phyloP scores from a whole-genome alignment of 1,284 basidiomycete species.

The Rugosomyces carneus region DNA sequence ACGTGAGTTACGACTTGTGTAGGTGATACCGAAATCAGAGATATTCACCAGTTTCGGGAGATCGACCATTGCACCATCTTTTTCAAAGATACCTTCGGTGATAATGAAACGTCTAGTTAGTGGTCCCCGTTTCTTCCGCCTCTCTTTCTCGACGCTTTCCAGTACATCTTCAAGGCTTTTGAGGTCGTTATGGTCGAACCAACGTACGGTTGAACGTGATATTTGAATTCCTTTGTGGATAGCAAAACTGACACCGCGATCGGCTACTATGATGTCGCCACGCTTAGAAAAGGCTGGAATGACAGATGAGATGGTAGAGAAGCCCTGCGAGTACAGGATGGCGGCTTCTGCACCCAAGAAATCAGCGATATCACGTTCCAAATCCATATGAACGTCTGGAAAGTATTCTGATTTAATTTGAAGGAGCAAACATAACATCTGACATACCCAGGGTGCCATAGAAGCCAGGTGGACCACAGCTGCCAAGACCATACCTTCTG shows the following conservation, averaged over 20 bases:
- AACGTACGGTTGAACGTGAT: constrained; percentile 86
- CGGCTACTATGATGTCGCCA: constrained; percentile 97
- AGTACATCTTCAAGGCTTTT: constrained; percentile 87
- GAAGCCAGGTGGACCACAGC: constrained; percentile 96
- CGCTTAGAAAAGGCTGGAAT: constrained; percentile 98
- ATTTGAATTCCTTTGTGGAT: constrained; percentile 98
- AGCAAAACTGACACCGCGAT: constrained; percentile 89
- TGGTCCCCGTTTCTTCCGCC: constrained; percentile 75
- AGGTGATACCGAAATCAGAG: not conserved
- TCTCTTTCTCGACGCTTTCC: constrained; percentile 79
- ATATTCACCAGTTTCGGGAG: constrained; percentile 81
- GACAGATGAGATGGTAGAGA: constrained; percentile 88
- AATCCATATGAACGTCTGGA: constrained; percentile 86
- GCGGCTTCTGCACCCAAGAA: constrained; percentile 86
- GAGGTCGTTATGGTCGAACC: constrained; percentile 96
- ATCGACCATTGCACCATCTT: constrained; percentile 88
- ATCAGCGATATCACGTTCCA: constrained; percentile 86
- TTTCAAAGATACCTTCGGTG: constrained; percentile 96
- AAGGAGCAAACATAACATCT: not conserved
- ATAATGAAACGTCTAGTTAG: constrained; percentile 93
- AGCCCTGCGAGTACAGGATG: constrained; percentile 95
- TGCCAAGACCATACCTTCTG: constrained; percentile 91
- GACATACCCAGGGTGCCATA: constrained; percentile 86
- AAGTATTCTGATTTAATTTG: not conserved
- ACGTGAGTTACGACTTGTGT: not conserved